Conservation (phyloP, 2,329 filamentous ascomycete species). For the Salinomyces thailandicus region DNA sequence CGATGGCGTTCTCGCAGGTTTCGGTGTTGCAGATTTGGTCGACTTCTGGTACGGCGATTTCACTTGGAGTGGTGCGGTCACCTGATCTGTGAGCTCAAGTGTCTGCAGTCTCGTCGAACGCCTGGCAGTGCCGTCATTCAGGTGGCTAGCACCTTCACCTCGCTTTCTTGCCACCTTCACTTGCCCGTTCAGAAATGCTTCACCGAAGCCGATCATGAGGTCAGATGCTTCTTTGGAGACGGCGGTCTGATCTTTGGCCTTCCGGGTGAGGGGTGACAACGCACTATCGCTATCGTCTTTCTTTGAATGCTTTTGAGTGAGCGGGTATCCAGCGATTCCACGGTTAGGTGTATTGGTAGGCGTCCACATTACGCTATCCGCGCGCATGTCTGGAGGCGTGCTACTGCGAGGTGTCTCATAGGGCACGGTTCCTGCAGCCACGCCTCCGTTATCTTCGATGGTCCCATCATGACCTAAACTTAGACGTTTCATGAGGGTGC, state of each 20-base stretch:
- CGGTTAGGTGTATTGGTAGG: too few species aligned
- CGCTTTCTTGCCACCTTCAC: not conserved
- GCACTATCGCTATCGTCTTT: too few species aligned
- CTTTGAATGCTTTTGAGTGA: too few species aligned
- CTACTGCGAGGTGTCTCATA: too few species aligned
- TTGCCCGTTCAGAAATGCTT: conserved; percentile 6
- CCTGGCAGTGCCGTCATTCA: not conserved
- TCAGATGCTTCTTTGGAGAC: conserved; percentile 2
- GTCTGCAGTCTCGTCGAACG: not conserved
- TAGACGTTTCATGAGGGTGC: not conserved
- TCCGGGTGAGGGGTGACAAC: not conserved
- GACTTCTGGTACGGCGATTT: not conserved
- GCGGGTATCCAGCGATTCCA: too few species aligned
- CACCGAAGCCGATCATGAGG: conserved; percentile 4
- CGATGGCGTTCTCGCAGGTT: not conserved
- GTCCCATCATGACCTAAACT: not conserved
- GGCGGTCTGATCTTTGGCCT: not conserved
- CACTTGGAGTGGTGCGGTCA: not conserved
- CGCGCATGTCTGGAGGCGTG: too few species aligned
- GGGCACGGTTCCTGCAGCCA: too few species aligned
- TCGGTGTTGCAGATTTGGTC: not conserved
- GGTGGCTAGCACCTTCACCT: not conserved
- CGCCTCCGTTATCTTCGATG: too few species aligned
- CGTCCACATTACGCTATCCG: too few species aligned
- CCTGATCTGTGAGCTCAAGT: not conserved